phyloP scores from a whole-genome alignment of 306 rosid genomes.

The Cicer pinnatifidum region DNA sequence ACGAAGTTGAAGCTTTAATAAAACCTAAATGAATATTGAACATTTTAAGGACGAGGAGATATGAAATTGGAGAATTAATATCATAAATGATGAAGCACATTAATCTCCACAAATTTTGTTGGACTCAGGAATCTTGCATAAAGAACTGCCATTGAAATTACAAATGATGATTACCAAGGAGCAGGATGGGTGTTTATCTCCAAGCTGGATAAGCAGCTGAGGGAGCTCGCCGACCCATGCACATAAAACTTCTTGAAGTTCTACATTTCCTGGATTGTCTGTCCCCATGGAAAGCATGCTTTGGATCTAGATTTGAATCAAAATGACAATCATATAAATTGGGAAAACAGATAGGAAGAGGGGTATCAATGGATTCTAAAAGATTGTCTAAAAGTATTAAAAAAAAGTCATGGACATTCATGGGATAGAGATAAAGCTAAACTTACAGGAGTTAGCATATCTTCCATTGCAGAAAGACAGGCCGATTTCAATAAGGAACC shows the following conservation, averaged over 20 bases:
- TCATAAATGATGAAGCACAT: conserved; percentile 28
- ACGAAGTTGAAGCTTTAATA: conserved; percentile 62
- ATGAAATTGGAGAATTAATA: conserved; percentile 32
- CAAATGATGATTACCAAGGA: conserved; percentile 58
- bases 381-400: conserved; percentile 2
- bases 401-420: conserved; percentile 33
- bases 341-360: conserved; percentile 19
- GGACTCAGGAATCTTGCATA: conserved; percentile 20
- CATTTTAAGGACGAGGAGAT: conserved; percentile 23
- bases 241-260: conserved; percentile 56
- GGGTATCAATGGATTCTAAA: conserved; percentile 21
- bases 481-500: conserved; percentile 70
- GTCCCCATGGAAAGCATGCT: conserved; percentile 52
- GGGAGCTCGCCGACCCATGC: conserved; percentile 83
- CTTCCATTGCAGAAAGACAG: conserved; percentile 71
- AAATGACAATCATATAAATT: neutral
- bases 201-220: conserved; percentile 66
- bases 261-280: conserved; percentile 54
- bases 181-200: conserved; percentile 62
- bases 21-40: conserved; percentile 57
- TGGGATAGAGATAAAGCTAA: conserved; percentile 19
- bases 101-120: conserved; percentile 26
- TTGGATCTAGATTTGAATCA: conserved; percentile 56
- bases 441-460: conserved; percentile 80
- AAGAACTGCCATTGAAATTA: conserved; percentile 39